phyloP scores from a whole-genome alignment of 345 rosid genomes.

The Raphanus raphanistrum region DNA sequence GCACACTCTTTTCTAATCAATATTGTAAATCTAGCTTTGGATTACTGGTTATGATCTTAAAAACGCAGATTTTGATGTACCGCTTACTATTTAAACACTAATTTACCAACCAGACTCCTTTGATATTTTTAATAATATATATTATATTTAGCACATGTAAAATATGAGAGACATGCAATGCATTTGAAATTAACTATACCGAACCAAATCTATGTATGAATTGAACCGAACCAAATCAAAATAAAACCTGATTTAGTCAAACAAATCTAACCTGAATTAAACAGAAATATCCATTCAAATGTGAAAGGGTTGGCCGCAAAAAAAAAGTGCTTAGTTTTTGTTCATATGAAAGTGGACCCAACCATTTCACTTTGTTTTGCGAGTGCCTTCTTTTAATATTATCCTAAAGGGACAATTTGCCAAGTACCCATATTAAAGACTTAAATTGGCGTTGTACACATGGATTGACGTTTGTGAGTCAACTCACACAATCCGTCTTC shows the following conservation, averaged over 20 bases:
- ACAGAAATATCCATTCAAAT: not conserved
- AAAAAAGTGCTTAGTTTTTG: constrained; percentile 12
- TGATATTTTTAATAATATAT: not conserved
- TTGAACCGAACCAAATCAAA: not conserved
- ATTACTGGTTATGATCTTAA: too few species aligned
- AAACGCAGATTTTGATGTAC: too few species aligned
- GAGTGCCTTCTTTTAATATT: constrained; percentile 24
- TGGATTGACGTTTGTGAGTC: too few species aligned
- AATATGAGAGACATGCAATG: not conserved
- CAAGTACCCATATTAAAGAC: too few species aligned
- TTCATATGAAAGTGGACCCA: constrained; percentile 28
- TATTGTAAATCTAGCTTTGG: too few species aligned
- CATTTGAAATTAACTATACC: not conserved
- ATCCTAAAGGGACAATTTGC: not conserved
- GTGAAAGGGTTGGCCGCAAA: constrained; percentile 26
- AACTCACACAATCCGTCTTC: too few species aligned
- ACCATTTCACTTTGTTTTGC: constrained; percentile 27
- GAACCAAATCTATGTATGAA: not conserved
- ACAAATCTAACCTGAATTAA: not conserved
- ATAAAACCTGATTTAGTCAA: not conserved
- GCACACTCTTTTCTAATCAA: too few species aligned
- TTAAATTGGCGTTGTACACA: too few species aligned
- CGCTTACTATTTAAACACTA: not conserved
- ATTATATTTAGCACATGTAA: not conserved
- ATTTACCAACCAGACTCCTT: not conserved